Base-by-base conservation (phyloP, 148 eudicot genomes). In the Dysphania ambrosioides region DNA sequence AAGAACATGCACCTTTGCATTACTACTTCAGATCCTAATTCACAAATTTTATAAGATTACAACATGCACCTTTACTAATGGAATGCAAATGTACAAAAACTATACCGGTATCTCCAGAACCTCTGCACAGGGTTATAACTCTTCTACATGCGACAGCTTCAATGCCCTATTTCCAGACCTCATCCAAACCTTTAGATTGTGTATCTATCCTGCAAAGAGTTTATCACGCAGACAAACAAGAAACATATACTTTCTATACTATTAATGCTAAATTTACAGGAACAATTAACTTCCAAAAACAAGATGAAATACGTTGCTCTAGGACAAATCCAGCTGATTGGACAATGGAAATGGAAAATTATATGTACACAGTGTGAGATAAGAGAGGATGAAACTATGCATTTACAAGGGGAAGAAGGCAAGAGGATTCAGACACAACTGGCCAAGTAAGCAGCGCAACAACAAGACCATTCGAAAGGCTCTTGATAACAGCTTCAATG, bases 391-490 rank as follows among this genome's bases (percentile, higher is more conserved):
- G 56, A 15, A 18, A 23, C 24, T 61, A 27, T 18, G 16, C 70
- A 71, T 71, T 34, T 58, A 71, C 82, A 56, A 12, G n/a, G n/a
- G n/a, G n/a, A n/a, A n/a, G 41, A n/a, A 67, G 79, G 55, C 49
- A 69, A 41, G 64, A 62, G 58, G 66, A 27, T 68, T 49, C 53
- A 9, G 71, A 42, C 32, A 31, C 26, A 24, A 32, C 57, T n/a
- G n/a, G n/a, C n/a, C n/a, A n/a, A n/a, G n/a, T n/a, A n/a, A n/a
- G n/a, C n/a, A n/a, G n/a, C n/a, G n/a, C n/a, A n/a, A n/a, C n/a
- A n/a, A 42, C 40, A 77, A 30, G 62, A 19, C 72, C 59, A 58
- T 78, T 11, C 41, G n/a, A 59, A 26, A 47, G 44, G 29, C 63
- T 56, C 66, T 72, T 56, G 24, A 62, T n/a, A 61, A 42, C 68